Evolutionary conservation across 202 grass and related monocot genomes (phyloP).

Genomic region (Panicum virgatum): DNA sequence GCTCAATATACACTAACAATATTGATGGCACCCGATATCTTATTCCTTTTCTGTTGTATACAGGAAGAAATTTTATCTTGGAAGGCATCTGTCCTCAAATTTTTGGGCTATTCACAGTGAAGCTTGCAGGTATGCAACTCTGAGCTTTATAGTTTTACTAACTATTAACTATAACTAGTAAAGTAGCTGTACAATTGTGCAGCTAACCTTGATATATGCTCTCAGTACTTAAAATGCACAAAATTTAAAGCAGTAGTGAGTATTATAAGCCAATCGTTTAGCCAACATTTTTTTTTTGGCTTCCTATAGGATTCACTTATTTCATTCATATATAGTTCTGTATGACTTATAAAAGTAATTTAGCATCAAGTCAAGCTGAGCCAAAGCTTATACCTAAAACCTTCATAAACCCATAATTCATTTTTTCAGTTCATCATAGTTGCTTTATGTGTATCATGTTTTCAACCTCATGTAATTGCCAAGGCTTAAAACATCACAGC

Average conservation of each 20-base stretch:
- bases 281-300: background rate
- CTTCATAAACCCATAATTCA: background rate
- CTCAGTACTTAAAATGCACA: background rate
- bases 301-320: background rate
- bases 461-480: background rate
- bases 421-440: background rate
- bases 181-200: background rate
- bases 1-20: too few species aligned
- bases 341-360: background rate
- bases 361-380: background rate
- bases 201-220: background rate
- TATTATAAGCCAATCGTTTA: background rate
- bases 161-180: slow-evolving; percentile 1
- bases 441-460: background rate
- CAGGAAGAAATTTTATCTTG: slow-evolving; percentile 89
- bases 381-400: background rate
- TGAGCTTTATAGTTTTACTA: slow-evolving; percentile 19
- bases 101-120: slow-evolving; percentile 92
- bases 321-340: background rate
- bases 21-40: background rate
- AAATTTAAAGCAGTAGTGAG: background rate
- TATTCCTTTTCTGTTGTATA: slow-evolving; percentile 12
- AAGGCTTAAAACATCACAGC: background rate
- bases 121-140: slow-evolving; percentile 76
- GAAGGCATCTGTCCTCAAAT: slow-evolving; percentile 85